phyloP scores from a whole-genome alignment of 2,329 filamentous ascomycete genomes.

The Cladosporium colombiae region DNA sequence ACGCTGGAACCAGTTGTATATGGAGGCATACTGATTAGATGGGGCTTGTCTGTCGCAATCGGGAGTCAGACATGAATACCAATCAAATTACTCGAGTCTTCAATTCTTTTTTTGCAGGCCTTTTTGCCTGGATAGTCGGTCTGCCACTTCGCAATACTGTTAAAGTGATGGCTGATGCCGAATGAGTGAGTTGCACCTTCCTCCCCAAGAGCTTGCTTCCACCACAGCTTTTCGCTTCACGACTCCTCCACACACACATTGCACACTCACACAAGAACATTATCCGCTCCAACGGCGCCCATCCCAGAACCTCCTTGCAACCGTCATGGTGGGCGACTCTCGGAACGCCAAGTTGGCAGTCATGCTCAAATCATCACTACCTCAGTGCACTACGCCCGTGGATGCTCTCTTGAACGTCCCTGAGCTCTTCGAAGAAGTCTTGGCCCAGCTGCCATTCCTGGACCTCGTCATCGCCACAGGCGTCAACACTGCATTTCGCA shows the following conservation, averaged over 20 bases:
- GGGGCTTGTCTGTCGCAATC: not conserved
- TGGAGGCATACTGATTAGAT: not conserved
- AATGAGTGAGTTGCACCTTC: not conserved
- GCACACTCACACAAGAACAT: not conserved
- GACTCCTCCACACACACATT: not conserved
- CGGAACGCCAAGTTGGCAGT: not conserved
- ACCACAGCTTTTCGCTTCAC: not conserved
- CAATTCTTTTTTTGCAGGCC: not conserved
- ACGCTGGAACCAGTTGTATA: not conserved
- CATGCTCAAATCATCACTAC: not conserved
- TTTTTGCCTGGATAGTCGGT: not conserved
- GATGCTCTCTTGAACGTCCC: not conserved
- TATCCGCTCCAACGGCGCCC: not conserved
- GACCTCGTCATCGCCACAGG: conserved; percentile 3
- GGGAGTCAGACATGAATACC: not conserved
- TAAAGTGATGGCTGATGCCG: not conserved
- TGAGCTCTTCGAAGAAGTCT: conserved; percentile 17
- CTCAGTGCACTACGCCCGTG: not conserved
- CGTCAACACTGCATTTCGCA: conserved; percentile 14
- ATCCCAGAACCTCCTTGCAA: not conserved
- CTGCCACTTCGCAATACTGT: not conserved
- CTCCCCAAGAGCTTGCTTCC: not conserved
- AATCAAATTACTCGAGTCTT: not conserved
- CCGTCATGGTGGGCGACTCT: not conserved
- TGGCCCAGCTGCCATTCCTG: not conserved